phyloP scores from a whole-genome alignment of 768 basidiomycete genomes.

The Tricholoma sp. region DNA sequence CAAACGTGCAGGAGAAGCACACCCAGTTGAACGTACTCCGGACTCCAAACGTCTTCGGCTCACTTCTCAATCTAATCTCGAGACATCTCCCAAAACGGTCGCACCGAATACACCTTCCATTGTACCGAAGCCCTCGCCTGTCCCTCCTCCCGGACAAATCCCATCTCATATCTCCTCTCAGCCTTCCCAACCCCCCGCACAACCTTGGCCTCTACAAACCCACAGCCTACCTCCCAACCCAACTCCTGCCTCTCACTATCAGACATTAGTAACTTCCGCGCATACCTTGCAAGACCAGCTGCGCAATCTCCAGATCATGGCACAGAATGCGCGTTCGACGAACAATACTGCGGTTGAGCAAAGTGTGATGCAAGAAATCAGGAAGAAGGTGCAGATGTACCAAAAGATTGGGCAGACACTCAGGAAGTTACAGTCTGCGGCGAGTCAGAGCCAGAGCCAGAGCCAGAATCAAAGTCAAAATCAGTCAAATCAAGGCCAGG shows the following conservation, averaged over 20 bases:
- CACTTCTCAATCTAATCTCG: conserved; percentile 15
- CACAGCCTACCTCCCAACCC: neutral
- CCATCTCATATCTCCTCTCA: conserved; percentile 1
- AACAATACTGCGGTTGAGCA: conserved; percentile 7
- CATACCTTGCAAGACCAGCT: conserved; percentile 7
- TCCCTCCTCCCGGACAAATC: conserved; percentile 18
- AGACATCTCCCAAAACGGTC: conserved; percentile 18
- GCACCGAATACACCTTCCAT: conserved; percentile 18
- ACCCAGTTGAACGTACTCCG: conserved; percentile 27
- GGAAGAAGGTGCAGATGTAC: conserved; percentile 3
- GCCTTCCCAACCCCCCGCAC: neutral
- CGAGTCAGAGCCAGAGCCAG: no score
- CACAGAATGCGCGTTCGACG: conserved; percentile 7
- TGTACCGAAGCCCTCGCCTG: conserved; percentile 18
- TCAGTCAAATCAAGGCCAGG: conserved; percentile 1
- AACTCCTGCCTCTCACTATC: neutral
- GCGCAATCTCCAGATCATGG: neutral
- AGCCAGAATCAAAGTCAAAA: neutral
- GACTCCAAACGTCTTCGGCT: conserved; percentile 44
- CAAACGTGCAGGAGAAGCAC: conserved; percentile 42
- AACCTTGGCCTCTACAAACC: neutral
- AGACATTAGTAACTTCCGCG: neutral
- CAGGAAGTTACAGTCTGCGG: neutral
- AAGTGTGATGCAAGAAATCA: conserved; percentile 9
- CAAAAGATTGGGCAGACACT: conserved; percentile 6